Percentiles rank a stretch among this genome's conserved stretches.
phyloP scores from a whole-genome alignment of 140 eudicot species.

The Flaveria floridana region DNA sequence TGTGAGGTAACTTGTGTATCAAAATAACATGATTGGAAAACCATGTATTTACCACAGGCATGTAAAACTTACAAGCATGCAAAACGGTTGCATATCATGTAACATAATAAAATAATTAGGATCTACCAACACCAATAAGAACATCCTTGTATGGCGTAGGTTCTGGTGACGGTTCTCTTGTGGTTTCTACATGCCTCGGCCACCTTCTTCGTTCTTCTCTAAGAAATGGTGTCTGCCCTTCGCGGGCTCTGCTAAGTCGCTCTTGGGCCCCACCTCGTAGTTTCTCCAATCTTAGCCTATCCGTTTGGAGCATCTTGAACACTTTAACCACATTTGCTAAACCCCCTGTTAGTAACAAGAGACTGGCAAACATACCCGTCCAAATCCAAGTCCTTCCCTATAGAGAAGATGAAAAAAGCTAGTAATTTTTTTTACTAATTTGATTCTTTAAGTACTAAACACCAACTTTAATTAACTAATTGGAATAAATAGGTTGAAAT shows the following conservation, averaged over 20 bases:
- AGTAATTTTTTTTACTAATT: not conserved
- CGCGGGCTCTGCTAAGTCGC: constrained; percentile 49
- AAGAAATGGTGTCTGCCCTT: constrained; percentile 64
- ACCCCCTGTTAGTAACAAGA: constrained; percentile 67
- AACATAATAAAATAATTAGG: constrained; percentile 26
- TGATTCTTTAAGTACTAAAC: not conserved
- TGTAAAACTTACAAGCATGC: not conserved
- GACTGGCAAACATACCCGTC: constrained; percentile 66
- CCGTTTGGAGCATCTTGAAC: constrained; percentile 83
- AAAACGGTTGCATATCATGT: constrained; percentile 11
- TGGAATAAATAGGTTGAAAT: not conserved
- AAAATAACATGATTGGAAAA: not conserved
- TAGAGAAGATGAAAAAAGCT: constrained; percentile 23
- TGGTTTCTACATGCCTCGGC: constrained; percentile 26
- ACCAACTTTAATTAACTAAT: not conserved
- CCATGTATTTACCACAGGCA: constrained; percentile 5
- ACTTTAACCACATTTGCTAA: constrained; percentile 80
- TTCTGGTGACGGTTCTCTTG: constrained; percentile 23
- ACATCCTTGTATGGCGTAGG: constrained; percentile 72
- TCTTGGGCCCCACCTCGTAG: constrained; percentile 97
- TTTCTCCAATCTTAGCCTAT: constrained; percentile 70
- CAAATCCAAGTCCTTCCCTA: constrained; percentile 67
- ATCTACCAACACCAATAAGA: constrained; percentile 60
- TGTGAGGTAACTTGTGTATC: constrained; percentile 11
- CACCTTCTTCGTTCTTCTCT: constrained; percentile 51